A percentile compares a stretch with the other conserved stretches of the same genome.
These are phyloP conservation scores for Pseudocercospora eumusae DNA, from an alignment of 2,329 filamentous ascomycete species.

Conservation along the genomic window DNA sequence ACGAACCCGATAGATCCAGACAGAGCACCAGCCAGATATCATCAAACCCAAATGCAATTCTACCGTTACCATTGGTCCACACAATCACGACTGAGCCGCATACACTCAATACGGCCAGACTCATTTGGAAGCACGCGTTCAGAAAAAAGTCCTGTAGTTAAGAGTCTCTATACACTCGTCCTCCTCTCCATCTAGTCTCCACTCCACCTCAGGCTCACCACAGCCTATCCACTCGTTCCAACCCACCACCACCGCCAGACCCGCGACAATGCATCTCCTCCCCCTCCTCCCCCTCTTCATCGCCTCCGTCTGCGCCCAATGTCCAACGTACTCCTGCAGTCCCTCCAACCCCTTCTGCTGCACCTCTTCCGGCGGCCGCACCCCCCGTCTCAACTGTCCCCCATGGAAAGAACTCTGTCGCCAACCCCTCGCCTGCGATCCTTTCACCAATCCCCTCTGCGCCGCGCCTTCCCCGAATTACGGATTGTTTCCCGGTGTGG, in stretches of 20 bases:
- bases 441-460: neutral
- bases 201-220: neutral
- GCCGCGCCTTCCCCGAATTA: neutral
- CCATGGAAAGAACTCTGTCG: slow-evolving; percentile 2
- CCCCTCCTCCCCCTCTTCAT: neutral
- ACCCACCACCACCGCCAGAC: neutral
- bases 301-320: neutral
- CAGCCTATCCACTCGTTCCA: neutral
- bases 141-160: neutral
- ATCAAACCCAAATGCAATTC: neutral
- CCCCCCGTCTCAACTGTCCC: neutral
- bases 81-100: neutral
- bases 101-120: neutral
- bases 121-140: neutral
- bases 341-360: neutral
- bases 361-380: neutral
- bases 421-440: neutral
- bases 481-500: neutral
- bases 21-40: neutral
- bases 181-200: neutral
- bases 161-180: neutral
- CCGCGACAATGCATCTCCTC: neutral
- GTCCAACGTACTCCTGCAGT: neutral
- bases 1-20: neutral
- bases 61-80: neutral